Evolutionary conservation across 2,329 filamentous ascomycete genomes (phyloP), one percentile per base, ranked within the genome.

Genomic region (Capronia epimyces): DNA sequence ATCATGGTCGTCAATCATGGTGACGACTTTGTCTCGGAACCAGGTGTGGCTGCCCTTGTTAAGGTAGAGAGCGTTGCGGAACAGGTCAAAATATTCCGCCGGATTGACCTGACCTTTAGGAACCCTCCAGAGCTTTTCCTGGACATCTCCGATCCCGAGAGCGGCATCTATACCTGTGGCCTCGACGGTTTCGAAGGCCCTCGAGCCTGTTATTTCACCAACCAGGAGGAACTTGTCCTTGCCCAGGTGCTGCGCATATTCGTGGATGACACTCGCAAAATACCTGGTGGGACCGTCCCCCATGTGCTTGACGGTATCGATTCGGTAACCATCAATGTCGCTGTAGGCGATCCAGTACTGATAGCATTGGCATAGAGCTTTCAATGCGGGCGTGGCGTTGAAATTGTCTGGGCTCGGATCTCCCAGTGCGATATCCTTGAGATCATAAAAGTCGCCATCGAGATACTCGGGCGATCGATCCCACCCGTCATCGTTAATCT

Each of bases 291-390:
- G 43, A 7, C 49, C 49, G 36, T 46, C 44, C 3, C 49, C 49
- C 43, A 49, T 48, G 21, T 52, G 43, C 48, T 55, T 52, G n/a
- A 55, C 44, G 3, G 49, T 52, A 32, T 55, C 52, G 34, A 55
- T 52, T 16, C 52, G 52, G 22, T 49, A 52, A n/a, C 52, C 52
- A 29, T 55, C 52, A 18, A 52, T 42, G 36, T 52, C 49, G 2
- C 43, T 39, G 25, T 46, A 52, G 8, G 42, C 47, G 29, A 54
- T 51, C 52, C 52, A 50, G 37, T 50, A 54, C 25, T 51, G 50
- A 36, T 54, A 54, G 47, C 37, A 45, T 16, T 43, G 32, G 24
- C 36, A 41, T 21, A 52, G 22, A 20, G 43, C 49, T 22, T 36
- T 40, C 43, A 52, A 22, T 2, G 52, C 37, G 10, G 32, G 27